Percentiles rank a stretch among this genome's conserved stretches.
Evolutionary conservation across 192 early-diverging fungal species (phyloP).

Genomic region (Backusella australiensis): DNA sequence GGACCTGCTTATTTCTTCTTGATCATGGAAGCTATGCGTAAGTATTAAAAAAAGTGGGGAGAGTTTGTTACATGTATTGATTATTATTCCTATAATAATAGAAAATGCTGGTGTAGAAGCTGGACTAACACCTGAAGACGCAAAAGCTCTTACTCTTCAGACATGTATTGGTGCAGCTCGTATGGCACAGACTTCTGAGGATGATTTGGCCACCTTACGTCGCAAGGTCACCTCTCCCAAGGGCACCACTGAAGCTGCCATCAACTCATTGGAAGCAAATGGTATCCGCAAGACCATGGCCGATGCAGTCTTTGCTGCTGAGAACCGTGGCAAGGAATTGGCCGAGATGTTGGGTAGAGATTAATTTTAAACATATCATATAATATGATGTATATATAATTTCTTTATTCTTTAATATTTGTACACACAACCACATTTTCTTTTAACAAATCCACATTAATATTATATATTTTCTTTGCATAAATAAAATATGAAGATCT

Average conservation of each 20-base stretch:
- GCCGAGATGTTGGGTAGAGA: conserved; percentile 56
- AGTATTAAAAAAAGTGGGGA: neutral
- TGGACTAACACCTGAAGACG: conserved; percentile 72
- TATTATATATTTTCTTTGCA: neutral
- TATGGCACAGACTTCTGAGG: conserved; percentile 72
- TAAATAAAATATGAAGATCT: conserved; percentile 10
- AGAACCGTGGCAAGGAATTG: conserved; percentile 63
- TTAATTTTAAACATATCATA: neutral
- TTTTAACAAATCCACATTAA: neutral
- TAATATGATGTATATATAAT: neutral
- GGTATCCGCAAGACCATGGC: conserved; percentile 52
- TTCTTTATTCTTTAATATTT: conserved; percentile 4
- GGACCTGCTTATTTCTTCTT: conserved; percentile 97
- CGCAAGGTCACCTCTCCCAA: conserved; percentile 91
- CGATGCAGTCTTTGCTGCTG: conserved; percentile 66
- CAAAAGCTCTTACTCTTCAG: conserved; percentile 80
- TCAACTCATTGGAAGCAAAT: conserved; percentile 70
- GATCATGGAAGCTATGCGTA: conserved; percentile 81
- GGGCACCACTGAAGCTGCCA: conserved; percentile 90
- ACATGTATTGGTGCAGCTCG: conserved; percentile 89
- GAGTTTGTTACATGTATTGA: conserved; percentile 46
- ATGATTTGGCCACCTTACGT: conserved; percentile 71
- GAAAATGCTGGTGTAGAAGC: conserved; percentile 74
- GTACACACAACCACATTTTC: neutral
- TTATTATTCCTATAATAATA: conserved; percentile 51